A percentile compares a stretch with the other conserved stretches of the same genome.
Evolutionary conservation across 2,329 filamentous ascomycete species (phyloP).

Genomic region (Monosporascus sp.): DNA sequence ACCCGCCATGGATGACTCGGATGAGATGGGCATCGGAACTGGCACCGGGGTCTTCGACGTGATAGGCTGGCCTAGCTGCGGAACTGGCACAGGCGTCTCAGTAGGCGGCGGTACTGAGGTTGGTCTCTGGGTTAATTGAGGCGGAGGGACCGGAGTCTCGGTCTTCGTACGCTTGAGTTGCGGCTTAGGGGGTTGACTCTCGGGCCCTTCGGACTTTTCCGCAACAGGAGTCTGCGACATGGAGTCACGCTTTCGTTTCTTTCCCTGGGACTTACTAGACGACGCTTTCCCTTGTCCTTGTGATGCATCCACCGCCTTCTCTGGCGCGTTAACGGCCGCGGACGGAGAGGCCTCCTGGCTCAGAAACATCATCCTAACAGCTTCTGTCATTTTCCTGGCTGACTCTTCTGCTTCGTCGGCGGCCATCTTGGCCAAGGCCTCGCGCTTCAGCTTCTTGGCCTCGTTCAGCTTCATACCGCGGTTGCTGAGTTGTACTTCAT

Average conservation of each 20-base stretch:
- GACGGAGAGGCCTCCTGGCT: slow-evolving; percentile 29
- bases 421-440: slow-evolving; percentile 56
- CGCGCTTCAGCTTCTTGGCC: slow-evolving; percentile 67
- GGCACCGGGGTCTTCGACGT: slow-evolving; percentile 31
- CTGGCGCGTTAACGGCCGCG: slow-evolving; percentile 21
- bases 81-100: slow-evolving; percentile 28
- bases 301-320: slow-evolving; percentile 24
- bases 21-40: slow-evolving; percentile 20
- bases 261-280: slow-evolving; percentile 22
- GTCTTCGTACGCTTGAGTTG: slow-evolving; percentile 49
- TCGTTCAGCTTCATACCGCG: slow-evolving; percentile 75
- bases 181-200: slow-evolving; percentile 25
- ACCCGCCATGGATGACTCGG: slow-evolving; percentile 21
- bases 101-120: slow-evolving; percentile 26
- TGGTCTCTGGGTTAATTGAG: slow-evolving; percentile 30
- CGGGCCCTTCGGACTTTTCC: slow-evolving; percentile 23
- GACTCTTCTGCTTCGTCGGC: slow-evolving; percentile 58
- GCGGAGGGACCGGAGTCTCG: slow-evolving; percentile 50
- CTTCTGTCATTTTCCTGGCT: slow-evolving; percentile 46
- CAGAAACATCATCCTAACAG: slow-evolving; percentile 41
- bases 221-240: slow-evolving; percentile 24
- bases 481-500: slow-evolving; percentile 62
- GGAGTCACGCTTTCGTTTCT: slow-evolving; percentile 43
- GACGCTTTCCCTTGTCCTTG: slow-evolving; percentile 22
- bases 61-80: slow-evolving; percentile 22